Conservation (phyloP, 495 filamentous ascomycete genomes). For the Cudoniella acicularis region DNA sequence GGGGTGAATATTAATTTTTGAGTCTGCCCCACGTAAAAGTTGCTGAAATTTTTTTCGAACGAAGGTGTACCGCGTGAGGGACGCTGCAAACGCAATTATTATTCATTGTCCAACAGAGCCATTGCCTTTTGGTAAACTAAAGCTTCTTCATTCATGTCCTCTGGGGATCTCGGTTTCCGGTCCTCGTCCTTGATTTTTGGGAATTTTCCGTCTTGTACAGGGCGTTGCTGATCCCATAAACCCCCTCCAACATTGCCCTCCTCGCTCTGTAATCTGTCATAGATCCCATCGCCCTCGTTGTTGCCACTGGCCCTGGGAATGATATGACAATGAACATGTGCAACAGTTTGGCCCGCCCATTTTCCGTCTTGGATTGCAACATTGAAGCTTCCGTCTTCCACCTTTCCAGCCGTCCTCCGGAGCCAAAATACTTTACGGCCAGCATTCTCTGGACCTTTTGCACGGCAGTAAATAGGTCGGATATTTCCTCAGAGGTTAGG, state of each 20-base stretch:
- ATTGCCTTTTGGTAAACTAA: constrained; percentile 46
- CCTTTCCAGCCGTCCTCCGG: neutral
- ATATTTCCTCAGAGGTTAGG: constrained; percentile 67
- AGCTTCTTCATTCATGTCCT: constrained; percentile 82
- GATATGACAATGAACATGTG: constrained; percentile 90
- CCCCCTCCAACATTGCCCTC: constrained; percentile 76
- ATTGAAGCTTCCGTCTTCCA: constrained; percentile 64
- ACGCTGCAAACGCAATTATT: neutral
- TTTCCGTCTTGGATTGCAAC: constrained; percentile 89
- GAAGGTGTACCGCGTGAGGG: no score
- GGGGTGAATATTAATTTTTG: no score
- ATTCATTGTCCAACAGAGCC: constrained; percentile 27
- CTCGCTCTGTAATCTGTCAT: constrained; percentile 78
- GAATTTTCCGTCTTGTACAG: constrained; percentile 42
- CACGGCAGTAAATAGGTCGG: constrained; percentile 81
- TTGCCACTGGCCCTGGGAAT: constrained; percentile 66
- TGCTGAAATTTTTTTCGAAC: no score
- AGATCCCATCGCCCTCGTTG: constrained; percentile 58
- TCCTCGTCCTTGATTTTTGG: constrained; percentile 60
- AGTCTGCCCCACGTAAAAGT: no score
- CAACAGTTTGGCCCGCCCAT: constrained; percentile 83
- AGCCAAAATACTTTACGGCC: constrained; percentile 61
- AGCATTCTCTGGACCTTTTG: constrained; percentile 77
- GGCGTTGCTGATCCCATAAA: constrained; percentile 42
- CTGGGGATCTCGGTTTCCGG: constrained; percentile 62